A percentile compares a stretch with the other conserved stretches of the same genome.
Evolutionary conservation across 805 yeast genomes (phyloP).

Genomic region (Saturnispora diversa): DNA sequence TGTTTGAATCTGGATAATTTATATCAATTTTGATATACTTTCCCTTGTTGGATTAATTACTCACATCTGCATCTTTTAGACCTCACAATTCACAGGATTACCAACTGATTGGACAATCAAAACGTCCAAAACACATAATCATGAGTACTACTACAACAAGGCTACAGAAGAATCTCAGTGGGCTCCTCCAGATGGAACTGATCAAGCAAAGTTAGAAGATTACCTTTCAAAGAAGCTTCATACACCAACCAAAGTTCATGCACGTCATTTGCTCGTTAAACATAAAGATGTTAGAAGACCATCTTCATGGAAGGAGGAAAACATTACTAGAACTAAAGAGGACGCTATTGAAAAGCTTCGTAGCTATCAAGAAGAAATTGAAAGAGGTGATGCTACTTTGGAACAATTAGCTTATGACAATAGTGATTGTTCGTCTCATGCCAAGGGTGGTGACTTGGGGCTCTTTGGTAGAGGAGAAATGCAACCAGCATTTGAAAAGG

Average conservation of each 20-base stretch:
- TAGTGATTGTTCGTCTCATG: slow-evolving; percentile 82
- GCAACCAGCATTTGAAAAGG: slow-evolving; percentile 92
- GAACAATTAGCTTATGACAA: slow-evolving; percentile 71
- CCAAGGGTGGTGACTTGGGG: slow-evolving; percentile 89
- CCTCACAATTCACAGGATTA: slow-evolving; percentile 51
- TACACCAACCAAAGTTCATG: slow-evolving; percentile 64
- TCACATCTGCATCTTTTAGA: slow-evolving; percentile 1
- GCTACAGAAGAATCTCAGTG: slow-evolving; percentile 69
- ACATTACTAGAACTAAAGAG: slow-evolving; percentile 71
- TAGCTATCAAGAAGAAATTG: slow-evolving; percentile 48
- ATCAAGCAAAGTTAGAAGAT: slow-evolving; percentile 45
- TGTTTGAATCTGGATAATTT: no score
- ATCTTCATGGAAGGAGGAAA: slow-evolving; percentile 73
- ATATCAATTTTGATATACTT: slow-evolving; percentile 2
- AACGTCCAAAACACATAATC: slow-evolving; percentile 68
- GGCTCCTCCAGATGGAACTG: slow-evolving; percentile 87
- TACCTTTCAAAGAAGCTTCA: slow-evolving; percentile 43
- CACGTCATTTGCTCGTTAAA: slow-evolving; percentile 75
- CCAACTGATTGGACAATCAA: slow-evolving; percentile 81
- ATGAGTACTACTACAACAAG: slow-evolving; percentile 76
- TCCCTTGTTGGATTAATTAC: no score
- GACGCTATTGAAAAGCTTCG: slow-evolving; percentile 66
- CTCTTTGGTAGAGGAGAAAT: slow-evolving; percentile 81
- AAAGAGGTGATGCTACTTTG: slow-evolving; percentile 57
- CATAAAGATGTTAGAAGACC: slow-evolving; percentile 83